Evolutionary conservation across 106 monocot species (phyloP), one percentile per base, ranked within the genome.

Genomic region (Iris macrosiphon): DNA sequence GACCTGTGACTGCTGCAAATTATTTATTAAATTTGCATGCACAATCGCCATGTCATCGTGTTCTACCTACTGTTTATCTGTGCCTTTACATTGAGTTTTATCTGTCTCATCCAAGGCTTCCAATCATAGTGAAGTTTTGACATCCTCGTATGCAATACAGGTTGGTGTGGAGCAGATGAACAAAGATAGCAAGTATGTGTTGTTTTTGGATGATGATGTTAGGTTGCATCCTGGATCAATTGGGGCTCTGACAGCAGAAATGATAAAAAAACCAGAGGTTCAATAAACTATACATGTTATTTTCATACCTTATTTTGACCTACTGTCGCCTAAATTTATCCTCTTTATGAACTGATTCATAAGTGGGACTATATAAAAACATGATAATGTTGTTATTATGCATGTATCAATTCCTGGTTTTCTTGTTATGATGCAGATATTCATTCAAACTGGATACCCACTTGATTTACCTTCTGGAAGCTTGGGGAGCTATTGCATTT

Each of bases 391-490:
- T n/a, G 32, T 27, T 52, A 18, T n/a, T 24, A 51, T 29, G 6
- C 6, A 0, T 50, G 26, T 27, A n/a, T 49, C 16, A 25, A 67
- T n/a, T n/a, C n/a, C n/a, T n/a, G n/a, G n/a, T 24, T 45, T 50
- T 33, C 3, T 34, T 65, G 31, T 16, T 38, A 52, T 78, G 33
- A 21, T 52, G 20, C 84, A 89, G 96, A 96, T 96, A 75, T 96
- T 96, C 59, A 90, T 96, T 70, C 96, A 96, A 79, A 96, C 96
- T 60, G 96, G 96, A 23, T 96, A 96, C 51, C 96, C 96, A 32
- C 96, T 96, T 72, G 96, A 96, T 75, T 75, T 96, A 49, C 96
- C 96, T 39, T 96, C 96, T 70, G 90, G 96, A 73, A 96, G 83
- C 60, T 83, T 96, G 64, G 90, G 96, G 40, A 86, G 96, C 62